Evolutionary conservation across 23 red algal genomes (phyloP).

Genomic region (Gracilaria gracilis): DNA sequence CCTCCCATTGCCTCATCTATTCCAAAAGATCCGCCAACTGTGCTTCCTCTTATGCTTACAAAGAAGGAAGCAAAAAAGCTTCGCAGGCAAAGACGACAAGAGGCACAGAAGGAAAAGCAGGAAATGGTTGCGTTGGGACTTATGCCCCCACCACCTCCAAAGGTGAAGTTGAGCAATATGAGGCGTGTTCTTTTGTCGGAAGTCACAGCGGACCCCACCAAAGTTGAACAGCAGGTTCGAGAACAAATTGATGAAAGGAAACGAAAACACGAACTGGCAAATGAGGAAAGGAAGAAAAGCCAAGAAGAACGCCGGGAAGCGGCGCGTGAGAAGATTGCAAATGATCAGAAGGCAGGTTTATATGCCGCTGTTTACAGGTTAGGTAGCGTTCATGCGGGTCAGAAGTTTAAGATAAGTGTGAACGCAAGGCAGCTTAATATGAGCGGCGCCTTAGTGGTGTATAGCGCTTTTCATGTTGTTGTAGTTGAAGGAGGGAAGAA

Average conservation of each 20-base stretch:
- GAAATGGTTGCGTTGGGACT: conserved; percentile 79
- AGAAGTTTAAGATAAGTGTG: conserved; percentile 78
- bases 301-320: conserved; percentile 69
- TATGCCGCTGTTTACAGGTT: conserved; percentile 77
- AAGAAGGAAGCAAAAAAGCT: conserved; percentile 85
- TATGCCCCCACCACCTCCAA: conserved; percentile 68
- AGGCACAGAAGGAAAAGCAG: conserved; percentile 78
- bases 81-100: conserved; percentile 63
- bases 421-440: conserved; percentile 74
- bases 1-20: conserved; percentile 34
- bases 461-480: conserved; percentile 63
- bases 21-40: conserved; percentile 38
- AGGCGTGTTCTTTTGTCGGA: conserved; percentile 81
- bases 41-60: conserved; percentile 83
- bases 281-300: conserved; percentile 81
- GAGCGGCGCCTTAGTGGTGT: conserved; percentile 54
- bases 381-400: conserved; percentile 44
- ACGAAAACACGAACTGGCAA: conserved; percentile 71
- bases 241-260: conserved; percentile 72
- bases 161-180: conserved; percentile 92
- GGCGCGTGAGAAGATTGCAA: conserved; percentile 56
- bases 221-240: conserved; percentile 81
- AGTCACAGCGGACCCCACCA: conserved; percentile 78
- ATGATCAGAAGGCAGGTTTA: conserved; percentile 67
- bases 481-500: conserved; percentile 84